Evolutionary conservation across 2,329 filamentous ascomycete species (phyloP).

Genomic region (Trichocomaceae sp.): DNA sequence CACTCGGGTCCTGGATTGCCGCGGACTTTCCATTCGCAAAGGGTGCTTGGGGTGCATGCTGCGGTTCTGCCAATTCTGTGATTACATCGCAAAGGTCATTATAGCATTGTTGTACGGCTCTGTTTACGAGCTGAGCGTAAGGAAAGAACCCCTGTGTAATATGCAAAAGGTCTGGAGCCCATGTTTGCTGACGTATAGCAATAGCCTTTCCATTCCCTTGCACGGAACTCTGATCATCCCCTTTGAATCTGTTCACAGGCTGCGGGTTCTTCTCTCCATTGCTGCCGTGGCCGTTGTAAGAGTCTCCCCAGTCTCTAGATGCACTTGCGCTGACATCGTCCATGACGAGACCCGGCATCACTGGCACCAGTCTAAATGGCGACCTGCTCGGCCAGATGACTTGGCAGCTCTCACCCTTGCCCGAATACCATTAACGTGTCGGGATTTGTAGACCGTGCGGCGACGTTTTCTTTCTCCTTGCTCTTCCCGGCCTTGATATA

Average conservation of each 20-base stretch:
- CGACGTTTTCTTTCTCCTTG: not conserved
- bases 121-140: slow-evolving; percentile 65
- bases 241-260: slow-evolving; percentile 23
- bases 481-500: not conserved
- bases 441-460: not conserved
- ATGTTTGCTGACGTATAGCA: slow-evolving; percentile 17
- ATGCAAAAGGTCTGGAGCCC: slow-evolving; percentile 54
- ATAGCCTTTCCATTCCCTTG: not conserved
- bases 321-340: slow-evolving; percentile 29
- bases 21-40: slow-evolving; percentile 23
- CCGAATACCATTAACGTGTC: slow-evolving; percentile 12
- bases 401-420: slow-evolving; percentile 20
- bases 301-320: slow-evolving; percentile 20
- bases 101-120: slow-evolving; percentile 77
- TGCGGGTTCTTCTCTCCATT: slow-evolving; percentile 24
- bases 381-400: slow-evolving; percentile 9
- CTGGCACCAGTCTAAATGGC: slow-evolving; percentile 17
- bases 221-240: slow-evolving; percentile 1
- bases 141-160: slow-evolving; percentile 71
- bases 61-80: slow-evolving; percentile 56
- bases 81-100: slow-evolving; percentile 68
- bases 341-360: slow-evolving; percentile 41
- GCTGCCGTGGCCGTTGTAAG: slow-evolving; percentile 20
- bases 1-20: slow-evolving; percentile 46
- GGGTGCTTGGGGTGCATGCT: slow-evolving; percentile 16